Evolutionary conservation across 805 yeast genomes (phyloP).

Genomic region (Wickerhamomyces subpelliculosus): DNA sequence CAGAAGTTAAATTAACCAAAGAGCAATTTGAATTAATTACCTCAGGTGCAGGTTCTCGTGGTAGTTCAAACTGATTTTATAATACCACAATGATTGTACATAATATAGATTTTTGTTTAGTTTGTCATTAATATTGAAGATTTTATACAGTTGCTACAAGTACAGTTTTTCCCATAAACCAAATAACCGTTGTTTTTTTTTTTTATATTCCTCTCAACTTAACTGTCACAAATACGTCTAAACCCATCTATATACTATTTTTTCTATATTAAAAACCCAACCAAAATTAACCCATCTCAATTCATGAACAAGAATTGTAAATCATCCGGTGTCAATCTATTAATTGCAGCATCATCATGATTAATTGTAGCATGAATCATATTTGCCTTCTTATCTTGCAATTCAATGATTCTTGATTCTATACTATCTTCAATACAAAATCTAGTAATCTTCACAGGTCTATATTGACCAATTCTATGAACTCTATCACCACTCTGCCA

Average conservation of each 20-base stretch:
- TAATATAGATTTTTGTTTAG: neutral
- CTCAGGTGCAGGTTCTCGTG: slow-evolving; percentile 71
- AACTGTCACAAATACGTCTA: no score
- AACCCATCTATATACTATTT: no score
- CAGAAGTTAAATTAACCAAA: slow-evolving; percentile 46
- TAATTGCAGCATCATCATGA: slow-evolving; percentile 86
- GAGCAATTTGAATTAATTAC: slow-evolving; percentile 52
- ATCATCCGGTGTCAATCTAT: slow-evolving; percentile 84
- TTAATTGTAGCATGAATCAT: slow-evolving; percentile 97
- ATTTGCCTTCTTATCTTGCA: slow-evolving; percentile 95
- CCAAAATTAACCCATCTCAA: no score
- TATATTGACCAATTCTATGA: slow-evolving; percentile 91
- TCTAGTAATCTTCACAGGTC: slow-evolving; percentile 91
- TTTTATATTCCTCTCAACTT: no score
- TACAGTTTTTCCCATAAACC: no score
- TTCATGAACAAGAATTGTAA: slow-evolving; percentile 90
- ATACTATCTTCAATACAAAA: slow-evolving; percentile 95
- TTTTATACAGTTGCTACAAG: no score
- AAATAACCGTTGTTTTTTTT: no score
- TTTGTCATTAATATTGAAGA: no score
- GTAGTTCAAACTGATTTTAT: slow-evolving; percentile 38
- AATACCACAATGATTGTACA: neutral
- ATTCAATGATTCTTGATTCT: slow-evolving; percentile 89
- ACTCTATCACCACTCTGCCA: slow-evolving; percentile 99
- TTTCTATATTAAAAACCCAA: no score